phyloP scores from a whole-genome alignment of 495 filamentous ascomycete genomes.

The Hypomontagnella submonticulosa region DNA sequence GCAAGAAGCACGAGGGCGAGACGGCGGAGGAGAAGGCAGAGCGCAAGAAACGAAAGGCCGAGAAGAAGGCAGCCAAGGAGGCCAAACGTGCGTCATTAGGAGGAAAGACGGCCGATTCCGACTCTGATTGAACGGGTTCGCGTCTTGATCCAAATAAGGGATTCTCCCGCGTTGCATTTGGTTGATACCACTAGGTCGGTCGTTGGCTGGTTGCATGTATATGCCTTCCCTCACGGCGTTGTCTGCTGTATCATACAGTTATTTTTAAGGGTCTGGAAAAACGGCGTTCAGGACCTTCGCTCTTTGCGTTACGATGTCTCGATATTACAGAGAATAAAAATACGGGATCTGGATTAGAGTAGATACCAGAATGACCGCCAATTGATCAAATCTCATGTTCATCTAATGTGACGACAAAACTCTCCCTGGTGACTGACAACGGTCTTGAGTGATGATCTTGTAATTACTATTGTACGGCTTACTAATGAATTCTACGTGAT shows the following conservation, averaged over 20 bases:
- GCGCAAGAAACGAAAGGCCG: slow-evolving; percentile 78
- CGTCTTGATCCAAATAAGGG: slow-evolving; percentile 7
- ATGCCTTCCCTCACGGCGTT: slow-evolving; percentile 40
- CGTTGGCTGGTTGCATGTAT: slow-evolving; percentile 36
- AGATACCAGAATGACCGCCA: slow-evolving; percentile 26
- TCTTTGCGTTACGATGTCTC: slow-evolving; percentile 20
- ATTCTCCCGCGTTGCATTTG: slow-evolving; percentile 36
- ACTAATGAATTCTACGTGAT: no score
- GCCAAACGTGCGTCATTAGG: slow-evolving; percentile 52
- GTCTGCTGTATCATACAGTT: slow-evolving; percentile 41
- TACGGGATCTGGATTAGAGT: slow-evolving; percentile 17
- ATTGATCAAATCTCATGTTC: slow-evolving; percentile 22
- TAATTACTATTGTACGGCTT: no score
- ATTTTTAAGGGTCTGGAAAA: slow-evolving; percentile 36
- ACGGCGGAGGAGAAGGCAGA: slow-evolving; percentile 79
- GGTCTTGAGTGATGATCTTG: no score
- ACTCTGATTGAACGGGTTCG: slow-evolving; percentile 40
- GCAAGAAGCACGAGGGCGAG: slow-evolving; percentile 84
- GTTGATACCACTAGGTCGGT: slow-evolving; percentile 47
- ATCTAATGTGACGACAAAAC: not conserved
- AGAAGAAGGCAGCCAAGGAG: slow-evolving; percentile 77
- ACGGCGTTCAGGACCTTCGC: slow-evolving; percentile 38
- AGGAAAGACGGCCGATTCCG: slow-evolving; percentile 48
- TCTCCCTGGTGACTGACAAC: not conserved
- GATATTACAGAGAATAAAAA: slow-evolving; percentile 9